These are phyloP conservation scores for Ambrosia trifida DNA, from an alignment of 129 eudicot species.

Conservation along the genomic window DNA sequence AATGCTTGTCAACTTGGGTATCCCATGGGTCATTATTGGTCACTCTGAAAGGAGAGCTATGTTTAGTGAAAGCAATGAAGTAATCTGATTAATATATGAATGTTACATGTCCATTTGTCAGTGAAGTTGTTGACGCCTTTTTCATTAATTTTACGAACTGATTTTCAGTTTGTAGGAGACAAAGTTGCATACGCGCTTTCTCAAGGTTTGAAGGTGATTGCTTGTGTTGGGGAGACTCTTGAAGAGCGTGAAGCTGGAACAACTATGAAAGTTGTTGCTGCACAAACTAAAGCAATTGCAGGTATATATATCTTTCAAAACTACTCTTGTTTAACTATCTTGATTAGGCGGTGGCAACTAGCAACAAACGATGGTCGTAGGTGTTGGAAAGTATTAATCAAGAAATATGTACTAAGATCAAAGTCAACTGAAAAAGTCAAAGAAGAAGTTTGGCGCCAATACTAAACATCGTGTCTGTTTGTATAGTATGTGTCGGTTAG, in stretches of 20 bases:
- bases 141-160: not conserved
- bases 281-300: constrained; percentile 76
- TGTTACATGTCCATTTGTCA: constrained; percentile 3
- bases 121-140: not conserved
- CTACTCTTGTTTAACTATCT: not conserved
- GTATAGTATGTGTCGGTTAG: no score
- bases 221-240: constrained; percentile 75
- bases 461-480: no score
- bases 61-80: constrained; percentile 55
- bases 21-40: constrained; percentile 78
- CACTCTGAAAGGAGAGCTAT: constrained; percentile 68
- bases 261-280: constrained; percentile 63
- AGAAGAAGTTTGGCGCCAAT: no score
- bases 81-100: constrained; percentile 11
- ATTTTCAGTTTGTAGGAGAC: constrained; percentile 55
- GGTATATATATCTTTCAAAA: constrained; percentile 31
- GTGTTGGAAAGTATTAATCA: no score
- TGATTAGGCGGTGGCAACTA: not conserved
- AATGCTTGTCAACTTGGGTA: constrained; percentile 57
- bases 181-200: constrained; percentile 66
- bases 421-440: no score
- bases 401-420: no score
- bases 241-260: constrained; percentile 64
- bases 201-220: constrained; percentile 67
- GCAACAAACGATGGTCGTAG: no score